Conservation (phyloP, 129 eudicot genomes). For the Tanacetum coccineum region DNA sequence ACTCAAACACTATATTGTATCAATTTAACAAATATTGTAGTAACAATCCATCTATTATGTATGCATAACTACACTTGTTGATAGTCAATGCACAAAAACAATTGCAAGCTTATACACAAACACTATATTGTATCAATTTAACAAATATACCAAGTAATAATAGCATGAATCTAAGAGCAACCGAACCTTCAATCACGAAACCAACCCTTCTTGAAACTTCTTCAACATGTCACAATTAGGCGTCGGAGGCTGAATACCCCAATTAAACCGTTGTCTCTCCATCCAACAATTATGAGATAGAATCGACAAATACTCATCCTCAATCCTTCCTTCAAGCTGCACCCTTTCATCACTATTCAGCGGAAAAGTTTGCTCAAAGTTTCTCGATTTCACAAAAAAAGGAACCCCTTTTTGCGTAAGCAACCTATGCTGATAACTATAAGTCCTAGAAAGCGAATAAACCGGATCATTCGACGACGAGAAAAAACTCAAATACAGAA, state of each 20-base stretch:
- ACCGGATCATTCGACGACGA: constrained; percentile 58
- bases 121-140: constrained; percentile 4
- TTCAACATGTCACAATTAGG: constrained; percentile 57
- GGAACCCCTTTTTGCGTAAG: constrained; percentile 61
- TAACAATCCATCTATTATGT: constrained; percentile 7
- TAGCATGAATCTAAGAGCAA: neutral
- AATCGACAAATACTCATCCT: constrained; percentile 50
- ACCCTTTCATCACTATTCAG: constrained; percentile 40
- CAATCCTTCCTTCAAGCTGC: constrained; percentile 53
- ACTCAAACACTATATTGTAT: constrained; percentile 12
- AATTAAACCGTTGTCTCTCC: constrained; percentile 57
- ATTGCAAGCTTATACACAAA: constrained; percentile 16
- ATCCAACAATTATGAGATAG: constrained; percentile 63
- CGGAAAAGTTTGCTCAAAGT: constrained; percentile 63
- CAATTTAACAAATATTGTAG: neutral
- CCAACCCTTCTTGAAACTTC: constrained; percentile 37
- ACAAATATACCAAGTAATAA: constrained; percentile 1
- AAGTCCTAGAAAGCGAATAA: constrained; percentile 48
- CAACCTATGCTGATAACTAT: constrained; percentile 35
- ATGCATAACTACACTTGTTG: constrained; percentile 14
- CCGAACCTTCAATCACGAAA: constrained; percentile 34
- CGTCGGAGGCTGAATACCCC: constrained; percentile 54
- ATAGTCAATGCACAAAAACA: constrained; percentile 8
- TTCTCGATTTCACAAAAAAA: constrained; percentile 50
- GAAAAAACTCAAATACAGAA: constrained; percentile 49